Evolutionary conservation across 1,284 basidiomycete genomes (phyloP).

Genomic region (Irpex sp.): DNA sequence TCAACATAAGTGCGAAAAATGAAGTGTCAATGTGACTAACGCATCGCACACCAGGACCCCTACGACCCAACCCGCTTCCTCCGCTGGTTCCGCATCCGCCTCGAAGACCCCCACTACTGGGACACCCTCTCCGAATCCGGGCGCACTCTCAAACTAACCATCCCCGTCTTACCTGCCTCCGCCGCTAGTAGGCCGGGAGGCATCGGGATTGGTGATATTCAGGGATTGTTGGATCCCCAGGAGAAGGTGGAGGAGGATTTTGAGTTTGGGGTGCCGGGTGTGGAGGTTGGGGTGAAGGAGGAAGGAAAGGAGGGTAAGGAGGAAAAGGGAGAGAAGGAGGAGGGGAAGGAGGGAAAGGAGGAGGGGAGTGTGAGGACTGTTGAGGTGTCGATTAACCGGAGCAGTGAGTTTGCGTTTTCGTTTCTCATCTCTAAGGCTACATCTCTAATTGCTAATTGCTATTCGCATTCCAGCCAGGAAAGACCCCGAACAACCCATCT

Average conservation of each 20-base stretch:
- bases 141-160: not conserved
- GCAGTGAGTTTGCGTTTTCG: not conserved
- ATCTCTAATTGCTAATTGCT: not conserved
- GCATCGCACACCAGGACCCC: not conserved
- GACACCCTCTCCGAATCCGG: not conserved
- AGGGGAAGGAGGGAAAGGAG: not conserved
- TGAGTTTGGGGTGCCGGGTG: not conserved
- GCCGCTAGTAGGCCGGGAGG: not conserved
- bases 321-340: not conserved
- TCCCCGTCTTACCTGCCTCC: not conserved
- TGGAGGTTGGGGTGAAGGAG: not conserved
- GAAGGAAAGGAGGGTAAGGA: not conserved
- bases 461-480: not conserved
- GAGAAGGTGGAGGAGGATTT: constrained; percentile 1
- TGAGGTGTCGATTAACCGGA: not conserved
- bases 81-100: not conserved
- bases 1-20: not conserved
- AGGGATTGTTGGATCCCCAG: not conserved
- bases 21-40: not conserved
- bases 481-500: not conserved
- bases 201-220: constrained; percentile 4
- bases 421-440: not conserved
- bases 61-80: not conserved
- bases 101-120: not conserved
- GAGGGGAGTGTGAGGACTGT: not conserved